Conservation (phyloP, 2,329 filamentous ascomycete species). For the Thielaviopsis euricoi region DNA sequence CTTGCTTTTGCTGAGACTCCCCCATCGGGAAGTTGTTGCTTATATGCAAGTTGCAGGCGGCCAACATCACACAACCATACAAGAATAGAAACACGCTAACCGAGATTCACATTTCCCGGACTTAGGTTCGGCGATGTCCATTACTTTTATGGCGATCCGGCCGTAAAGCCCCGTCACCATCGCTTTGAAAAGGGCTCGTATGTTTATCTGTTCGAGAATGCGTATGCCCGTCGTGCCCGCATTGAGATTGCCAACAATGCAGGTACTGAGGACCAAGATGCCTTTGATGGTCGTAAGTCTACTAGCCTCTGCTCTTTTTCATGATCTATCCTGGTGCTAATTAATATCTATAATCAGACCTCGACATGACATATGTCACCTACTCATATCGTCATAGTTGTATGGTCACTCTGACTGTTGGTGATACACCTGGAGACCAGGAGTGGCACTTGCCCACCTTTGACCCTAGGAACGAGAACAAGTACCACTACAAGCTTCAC, state of each 20-base stretch:
- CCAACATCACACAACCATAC: background rate
- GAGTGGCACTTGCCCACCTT: conserved; percentile 64
- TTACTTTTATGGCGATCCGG: conserved; percentile 59
- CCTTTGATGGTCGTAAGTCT: conserved; percentile 56
- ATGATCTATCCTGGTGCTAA: conserved; percentile 51
- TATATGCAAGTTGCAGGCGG: background rate
- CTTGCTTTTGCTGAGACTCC: background rate
- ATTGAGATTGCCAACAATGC: conserved; percentile 62
- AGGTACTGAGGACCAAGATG: conserved; percentile 61
- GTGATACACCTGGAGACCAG: conserved; percentile 30
- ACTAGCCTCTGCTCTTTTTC: conserved; percentile 44
- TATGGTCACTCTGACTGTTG: conserved; percentile 49
- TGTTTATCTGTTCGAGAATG: conserved; percentile 64
- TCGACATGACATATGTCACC: conserved; percentile 46
- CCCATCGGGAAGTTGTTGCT: background rate
- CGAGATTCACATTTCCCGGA: conserved; percentile 1
- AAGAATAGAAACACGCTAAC: background rate
- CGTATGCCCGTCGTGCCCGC: conserved; percentile 47
- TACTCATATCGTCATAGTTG: conserved; percentile 63
- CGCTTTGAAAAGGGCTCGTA: conserved; percentile 69
- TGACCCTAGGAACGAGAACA: conserved; percentile 56
- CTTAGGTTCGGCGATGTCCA: conserved; percentile 61
- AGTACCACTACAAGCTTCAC: conserved; percentile 64
- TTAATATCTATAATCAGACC: conserved; percentile 35
- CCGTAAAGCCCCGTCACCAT: conserved; percentile 54